Conservation (phyloP, 108 stramenopile species). For the Chaetoceros tenuissimus region DNA sequence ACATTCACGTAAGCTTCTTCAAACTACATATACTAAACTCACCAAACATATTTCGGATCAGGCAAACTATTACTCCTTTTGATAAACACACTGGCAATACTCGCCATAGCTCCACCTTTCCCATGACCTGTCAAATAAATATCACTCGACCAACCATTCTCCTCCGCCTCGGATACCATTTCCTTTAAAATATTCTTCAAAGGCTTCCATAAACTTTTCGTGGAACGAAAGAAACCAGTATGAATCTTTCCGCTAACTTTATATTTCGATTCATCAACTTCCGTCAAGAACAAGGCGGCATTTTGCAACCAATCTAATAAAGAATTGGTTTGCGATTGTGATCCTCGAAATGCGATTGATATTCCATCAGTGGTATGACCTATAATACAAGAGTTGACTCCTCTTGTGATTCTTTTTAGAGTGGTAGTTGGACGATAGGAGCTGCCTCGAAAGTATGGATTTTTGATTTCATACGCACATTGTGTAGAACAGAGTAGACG, state of each 20-base stretch:
- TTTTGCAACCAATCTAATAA: constrained; percentile 19
- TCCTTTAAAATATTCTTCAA: neutral
- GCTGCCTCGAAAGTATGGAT: constrained; percentile 8
- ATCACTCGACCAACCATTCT: neutral
- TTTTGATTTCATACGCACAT: constrained; percentile 9
- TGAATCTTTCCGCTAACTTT: constrained; percentile 2
- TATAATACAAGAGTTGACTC: constrained; percentile 11
- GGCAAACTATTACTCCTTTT: constrained; percentile 2
- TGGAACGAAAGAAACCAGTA: neutral
- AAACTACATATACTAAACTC: neutral
- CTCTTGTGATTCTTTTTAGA: neutral
- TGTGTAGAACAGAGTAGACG: constrained; percentile 12
- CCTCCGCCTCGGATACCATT: neutral
- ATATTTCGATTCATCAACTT: neutral
- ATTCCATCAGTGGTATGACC: constrained; percentile 12
- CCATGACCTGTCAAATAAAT: constrained; percentile 21
- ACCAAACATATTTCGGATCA: constrained; percentile 6
- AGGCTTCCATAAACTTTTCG: neutral
- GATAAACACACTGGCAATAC: constrained; percentile 6
- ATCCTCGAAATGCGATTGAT: constrained; percentile 15
- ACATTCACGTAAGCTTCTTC: neutral
- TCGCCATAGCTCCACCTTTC: constrained; percentile 21
- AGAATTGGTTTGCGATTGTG: constrained; percentile 2
- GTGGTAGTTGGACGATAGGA: neutral
- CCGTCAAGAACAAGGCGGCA: neutral